phyloP scores from a whole-genome alignment of 306 rosid genomes.

The Vigna trinervia region DNA sequence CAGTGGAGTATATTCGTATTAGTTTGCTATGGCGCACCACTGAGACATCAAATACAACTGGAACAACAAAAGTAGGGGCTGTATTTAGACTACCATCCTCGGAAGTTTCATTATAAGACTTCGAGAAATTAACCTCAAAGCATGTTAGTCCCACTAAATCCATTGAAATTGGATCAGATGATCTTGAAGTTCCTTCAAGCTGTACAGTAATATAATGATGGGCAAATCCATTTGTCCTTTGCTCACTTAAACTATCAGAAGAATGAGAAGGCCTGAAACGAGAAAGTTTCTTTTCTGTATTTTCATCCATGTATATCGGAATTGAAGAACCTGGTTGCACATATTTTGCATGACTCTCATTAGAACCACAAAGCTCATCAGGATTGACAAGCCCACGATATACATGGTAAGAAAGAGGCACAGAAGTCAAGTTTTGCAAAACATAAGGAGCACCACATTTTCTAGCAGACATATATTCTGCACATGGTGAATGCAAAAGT shows the following conservation, averaged over 20 bases:
- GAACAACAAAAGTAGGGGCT: slow-evolving; percentile 69
- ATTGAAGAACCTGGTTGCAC: slow-evolving; percentile 79
- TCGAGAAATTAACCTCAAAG: slow-evolving; percentile 89
- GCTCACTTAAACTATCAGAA: slow-evolving; percentile 70
- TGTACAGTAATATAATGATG: slow-evolving; percentile 82
- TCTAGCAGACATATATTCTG: slow-evolving; percentile 61
- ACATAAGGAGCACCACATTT: slow-evolving; percentile 87
- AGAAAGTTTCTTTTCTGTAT: slow-evolving; percentile 65
- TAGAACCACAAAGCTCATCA: slow-evolving; percentile 52
- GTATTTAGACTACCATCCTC: slow-evolving; percentile 48
- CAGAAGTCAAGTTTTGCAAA: slow-evolving; percentile 86
- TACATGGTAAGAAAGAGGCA: slow-evolving; percentile 69
- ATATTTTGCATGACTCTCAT: slow-evolving; percentile 54
- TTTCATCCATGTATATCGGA: slow-evolving; percentile 76
- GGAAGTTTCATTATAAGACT: slow-evolving; percentile 51
- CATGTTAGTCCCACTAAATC: slow-evolving; percentile 89
- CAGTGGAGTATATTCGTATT: slow-evolving; percentile 88
- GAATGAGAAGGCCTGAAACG: slow-evolving; percentile 70
- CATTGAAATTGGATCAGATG: slow-evolving; percentile 89
- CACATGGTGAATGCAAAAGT: slow-evolving; percentile 50
- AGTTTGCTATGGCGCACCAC: slow-evolving; percentile 83
- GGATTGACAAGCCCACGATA: slow-evolving; percentile 58
- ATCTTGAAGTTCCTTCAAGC: slow-evolving; percentile 83
- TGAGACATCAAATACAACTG: slow-evolving; percentile 93
- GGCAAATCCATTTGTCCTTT: slow-evolving; percentile 64